Evolutionary conservation across 257 asterid species (phyloP), one percentile per base, ranked within the genome.

Genomic region (Scutellaria barbata): DNA sequence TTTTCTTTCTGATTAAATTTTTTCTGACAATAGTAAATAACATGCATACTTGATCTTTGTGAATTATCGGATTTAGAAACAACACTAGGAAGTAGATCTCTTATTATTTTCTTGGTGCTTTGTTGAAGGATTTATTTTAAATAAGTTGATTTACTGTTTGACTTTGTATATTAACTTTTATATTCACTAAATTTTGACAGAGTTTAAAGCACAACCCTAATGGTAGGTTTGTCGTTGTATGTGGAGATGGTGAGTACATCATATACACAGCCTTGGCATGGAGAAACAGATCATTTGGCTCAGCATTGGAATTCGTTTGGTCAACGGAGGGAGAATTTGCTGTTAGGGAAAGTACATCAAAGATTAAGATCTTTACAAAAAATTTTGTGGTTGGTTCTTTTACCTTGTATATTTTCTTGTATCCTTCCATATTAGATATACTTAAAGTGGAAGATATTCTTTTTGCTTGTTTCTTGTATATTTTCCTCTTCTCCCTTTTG

Each of bases 261-360:
- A 95, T 92, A 73, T 95, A 92, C 82, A 95, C 99, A 22, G 98
- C 99, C 55, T 78, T 95, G 85, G 98, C 98, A 6, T 92, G 98
- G 98, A 88, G 98, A 82, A 92, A 92, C 83, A 84, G 92, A 81
- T 95, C 98, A 57, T 95, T 88, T 79, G 99, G 98, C 62, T 82
- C 96, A 0, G 98, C 98, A 33, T 81, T 95, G 89, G 99, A 95
- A 65, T 77, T 95, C 71, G 99, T 92, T 55, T 95, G 99, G 99
- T 95, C 99, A 45, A 71, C 91, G 18, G 99, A 95, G 70, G 98
- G 99, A 62, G 99, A 95, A 80, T 88, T 87, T 84, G 98, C 99
- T 81, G 92, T 92, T 79, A 85, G 96, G 80, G 99, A 95, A 89
- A 95, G 97, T 68, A 88, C 99, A 70, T 87, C 97, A 10, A 95